Evolutionary conservation across 805 yeast genomes (phyloP), one percentile per base, ranked within the genome.

Genomic region (Sporopachydermia lactativora): DNA sequence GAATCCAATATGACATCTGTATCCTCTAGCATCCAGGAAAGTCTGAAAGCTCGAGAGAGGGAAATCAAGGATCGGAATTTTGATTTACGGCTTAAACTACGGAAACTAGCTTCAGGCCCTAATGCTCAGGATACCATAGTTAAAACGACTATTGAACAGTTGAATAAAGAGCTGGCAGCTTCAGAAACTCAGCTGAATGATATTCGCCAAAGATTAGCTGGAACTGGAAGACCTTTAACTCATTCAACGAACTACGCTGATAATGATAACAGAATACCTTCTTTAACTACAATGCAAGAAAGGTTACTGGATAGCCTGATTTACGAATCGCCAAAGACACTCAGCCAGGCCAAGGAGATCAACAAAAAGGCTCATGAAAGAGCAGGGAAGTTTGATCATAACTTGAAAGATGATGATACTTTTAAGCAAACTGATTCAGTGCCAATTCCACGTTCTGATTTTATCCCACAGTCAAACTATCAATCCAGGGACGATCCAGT

Each of bases 131-230:
- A 24, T 24, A n/a, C n/a, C n/a, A 8, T 24, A 8, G 13, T 24
- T 8, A 24, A n/a, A n/a, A 24, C 8, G 13, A 24, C 8, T 8
- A 8, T 24, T 8, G 31, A 24, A 8, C 13, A 24, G n/a, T 24
- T 24, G 31, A 24, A 24, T 24, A 8, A 24, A 8, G 31, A 24
- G 31, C n/a, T 24, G 31, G 8, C 31, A 24, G 31, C n/a, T n/a
- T 24, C 31, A 8, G 31, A 24, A 24, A n/a, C 31, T 24, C 31
- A 24, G 31, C 31, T 24, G 31, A 24, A 24, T 24, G 31, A 24
- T 24, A n/a, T 24, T 8, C 8, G n/a, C 13, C 31, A 24, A n/a
- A 24, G n/a, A n/a, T n/a, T 24, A n/a, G n/a, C 31, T 24, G 8
- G 31, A 8, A 24, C 8, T 24, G 13, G n/a, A n/a, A 24, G 8